A percentile compares a stretch with the other conserved stretches of the same genome.
These are phyloP conservation scores for Crinitomyces ghanaensis DNA, from an alignment of 805 yeast genomes.

Conservation along the genomic window DNA sequence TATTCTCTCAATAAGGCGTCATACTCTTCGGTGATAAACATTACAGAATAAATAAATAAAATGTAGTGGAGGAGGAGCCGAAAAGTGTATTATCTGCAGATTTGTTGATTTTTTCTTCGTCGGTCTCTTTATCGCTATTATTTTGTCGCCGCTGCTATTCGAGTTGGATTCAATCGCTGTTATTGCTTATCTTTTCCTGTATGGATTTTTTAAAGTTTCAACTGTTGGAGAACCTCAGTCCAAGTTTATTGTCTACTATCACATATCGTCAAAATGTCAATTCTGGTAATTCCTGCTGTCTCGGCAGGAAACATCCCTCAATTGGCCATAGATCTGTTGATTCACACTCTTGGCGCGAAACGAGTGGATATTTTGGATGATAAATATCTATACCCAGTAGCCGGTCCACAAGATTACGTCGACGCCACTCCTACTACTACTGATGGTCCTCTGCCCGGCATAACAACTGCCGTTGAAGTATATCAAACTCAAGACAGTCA, in stretches of 20 bases:
- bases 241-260: too few relatives aligned
- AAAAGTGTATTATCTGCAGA: too few relatives aligned
- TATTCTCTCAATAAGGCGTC: conserved; percentile 7
- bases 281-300: conserved; percentile 58
- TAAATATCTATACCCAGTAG: conserved; percentile 62
- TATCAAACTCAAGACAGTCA: conserved; percentile 29
- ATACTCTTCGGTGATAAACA: conserved; percentile 7
- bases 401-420: conserved; percentile 58
- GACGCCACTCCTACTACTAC: conserved; percentile 13
- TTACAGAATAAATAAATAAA: too few relatives aligned
- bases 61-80: too few relatives aligned
- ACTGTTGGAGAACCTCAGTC: too few relatives aligned
- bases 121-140: too few relatives aligned
- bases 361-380: conserved; percentile 50
- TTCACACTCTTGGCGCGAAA: conserved; percentile 46
- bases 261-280: conserved; percentile 4
- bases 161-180: too few relatives aligned
- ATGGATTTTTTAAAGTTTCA: too few relatives aligned
- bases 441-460: conserved; percentile 20
- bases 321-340: conserved; percentile 57
- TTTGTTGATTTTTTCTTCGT: too few relatives aligned
- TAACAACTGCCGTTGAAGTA: conserved; percentile 57
- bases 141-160: too few relatives aligned
- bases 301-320: conserved; percentile 90
- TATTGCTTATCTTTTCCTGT: too few relatives aligned